Conservation (phyloP, 148 eudicot species). For the Oxyria digyna region DNA sequence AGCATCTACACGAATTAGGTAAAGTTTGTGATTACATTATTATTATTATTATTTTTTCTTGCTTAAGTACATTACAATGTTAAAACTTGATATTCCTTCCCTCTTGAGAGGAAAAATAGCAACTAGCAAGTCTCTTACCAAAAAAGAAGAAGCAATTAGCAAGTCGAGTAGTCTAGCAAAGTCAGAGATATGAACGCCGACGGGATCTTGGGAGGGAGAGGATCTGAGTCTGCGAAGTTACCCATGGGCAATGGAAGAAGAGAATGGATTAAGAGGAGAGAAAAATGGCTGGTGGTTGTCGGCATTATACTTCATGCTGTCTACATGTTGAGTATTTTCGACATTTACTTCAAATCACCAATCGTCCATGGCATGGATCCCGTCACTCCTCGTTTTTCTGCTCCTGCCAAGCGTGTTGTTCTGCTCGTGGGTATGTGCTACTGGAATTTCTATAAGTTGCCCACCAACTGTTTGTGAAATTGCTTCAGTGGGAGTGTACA, state of each 20-base stretch:
- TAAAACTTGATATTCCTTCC: too few species aligned
- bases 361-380: constrained; percentile 99
- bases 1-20: too few species aligned
- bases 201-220: constrained; percentile 36
- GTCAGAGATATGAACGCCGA: constrained; percentile 18
- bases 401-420: constrained; percentile 89
- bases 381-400: constrained; percentile 56
- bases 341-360: constrained; percentile 87
- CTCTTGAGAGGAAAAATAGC: too few species aligned
- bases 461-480: constrained; percentile 16
- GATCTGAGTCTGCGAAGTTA: constrained; percentile 14
- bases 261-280: constrained; percentile 47
- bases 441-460: not conserved
- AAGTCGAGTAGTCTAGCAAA: too few species aligned
- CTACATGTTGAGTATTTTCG: constrained; percentile 94
- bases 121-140: too few species aligned
- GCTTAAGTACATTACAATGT: too few species aligned
- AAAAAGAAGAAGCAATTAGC: not conserved
- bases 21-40: too few species aligned
- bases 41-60: too few species aligned
- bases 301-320: constrained; percentile 80
- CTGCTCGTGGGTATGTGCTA: constrained; percentile 51
- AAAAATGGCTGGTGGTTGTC: constrained; percentile 70
- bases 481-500: constrained; percentile 10
- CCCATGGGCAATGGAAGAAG: constrained; percentile 15